Evolutionary conservation across 202 grass and related monocot genomes (phyloP), one percentile per base, ranked within the genome.

Genomic region (Setaria viridis): DNA sequence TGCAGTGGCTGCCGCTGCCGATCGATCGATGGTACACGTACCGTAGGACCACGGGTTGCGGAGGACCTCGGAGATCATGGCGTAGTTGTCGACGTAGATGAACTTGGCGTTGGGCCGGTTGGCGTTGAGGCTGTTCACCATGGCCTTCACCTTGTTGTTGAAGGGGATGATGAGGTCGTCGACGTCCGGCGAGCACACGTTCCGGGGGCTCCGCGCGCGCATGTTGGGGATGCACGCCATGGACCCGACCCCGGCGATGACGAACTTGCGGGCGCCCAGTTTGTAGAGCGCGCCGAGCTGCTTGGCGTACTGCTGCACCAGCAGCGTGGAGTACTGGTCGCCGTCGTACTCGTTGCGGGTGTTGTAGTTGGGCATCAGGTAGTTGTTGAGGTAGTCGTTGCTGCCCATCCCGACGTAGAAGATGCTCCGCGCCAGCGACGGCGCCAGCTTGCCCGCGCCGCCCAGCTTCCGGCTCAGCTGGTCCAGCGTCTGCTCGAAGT

Each of bases 171-270:
- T 87, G 77, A 99, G 97, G 33, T 99, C 75, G 66, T 99, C 97
- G 53, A 99, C 90, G 64, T 91, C 92, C 21, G 86, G 87, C 29
- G 90, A 95, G 93, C 97, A 99, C 76, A 62, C 34, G 76, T 91
- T 86, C 2, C n/a, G 30, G 20, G 86, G 84, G 78, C 69, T 92
- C 57, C 82, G 62, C 1, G 97, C 96, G 0, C 91, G 93, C 67
- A 99, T 96, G 91, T 90, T 99, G n/a, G 97, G 97, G 67, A 99
- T 99, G 90, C 97, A 99, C 10, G 86, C 90, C 90, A 96, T 96
- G 9, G 97, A 99, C 17, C 96, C 96, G 2, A 99, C 87, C 9
- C 93, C 91, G 1, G 91, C 83, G 80, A 99, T 91, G 46, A 94
- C 83, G 63, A 99, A 96, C 87, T 76, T 67, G 6, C 96, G 79